Base-by-base conservation (phyloP, 192 early-diverging fungal genomes). In the Lobosporangium transversale region DNA sequence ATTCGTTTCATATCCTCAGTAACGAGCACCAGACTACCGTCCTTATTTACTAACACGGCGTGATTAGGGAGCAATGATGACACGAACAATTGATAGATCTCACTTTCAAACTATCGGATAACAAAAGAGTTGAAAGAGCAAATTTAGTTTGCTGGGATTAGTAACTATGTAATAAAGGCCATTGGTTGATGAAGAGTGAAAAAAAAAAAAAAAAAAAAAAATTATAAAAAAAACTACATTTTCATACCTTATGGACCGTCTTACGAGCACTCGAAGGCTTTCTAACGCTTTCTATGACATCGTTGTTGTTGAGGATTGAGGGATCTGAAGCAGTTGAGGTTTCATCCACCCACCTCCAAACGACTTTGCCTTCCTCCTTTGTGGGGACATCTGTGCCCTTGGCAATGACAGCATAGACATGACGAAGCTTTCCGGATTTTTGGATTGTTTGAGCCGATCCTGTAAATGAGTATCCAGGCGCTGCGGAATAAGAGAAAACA, bases 271-370 rank as follows among this genome's bases (percentile, higher is more conserved):
- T 58, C 37, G 82, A 76, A 23, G 62, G 58, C 61, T 79, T 83
- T 8, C 66, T 62, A 29, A 48, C 55, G 59, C 63, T 58, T 35
- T 79, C 37, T 36, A 51, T 27, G 50, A 75, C 62, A 11, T 43
- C 42, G 23, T 50, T n/a, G 27, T 60, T 53, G 4, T 26, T 66
- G n/a, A n/a, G n/a, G n/a, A n/a, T n/a, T n/a, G n/a, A n/a, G n/a
- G n/a, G n/a, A 23, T 40, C 53, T 8, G 50, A 62, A 18, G 44
- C 47, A 51, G 48, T 18, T 7, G 61, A 58, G 15, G 68, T 66
- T 8, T 69, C 60, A 42, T 80, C 70, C 50, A 73, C 80, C 84
- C 84, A 86, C 53, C 83, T 62, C 84, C 84, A 86, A 40, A 86
- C 65, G 12, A 62, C 61, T 59, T 82, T 81, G 24, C 79, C 45